Conservation (phyloP, 345 rosid genomes). For the Trapa incisa region DNA sequence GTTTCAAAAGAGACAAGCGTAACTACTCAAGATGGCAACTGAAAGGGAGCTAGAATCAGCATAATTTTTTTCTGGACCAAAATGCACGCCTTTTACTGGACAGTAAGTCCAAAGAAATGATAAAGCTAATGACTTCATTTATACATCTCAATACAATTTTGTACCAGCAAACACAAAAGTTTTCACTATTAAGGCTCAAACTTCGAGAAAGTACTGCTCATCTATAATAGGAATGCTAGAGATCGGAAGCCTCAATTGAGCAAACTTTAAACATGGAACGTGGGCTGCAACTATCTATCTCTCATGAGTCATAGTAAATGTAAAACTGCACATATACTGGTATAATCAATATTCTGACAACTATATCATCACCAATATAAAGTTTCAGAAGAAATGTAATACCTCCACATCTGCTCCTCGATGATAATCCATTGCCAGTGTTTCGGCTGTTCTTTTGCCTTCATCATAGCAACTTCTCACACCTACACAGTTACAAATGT, state of each 20-base stretch:
- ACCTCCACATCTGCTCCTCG: slow-evolving; percentile 96
- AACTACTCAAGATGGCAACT: neutral
- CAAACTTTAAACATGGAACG: neutral
- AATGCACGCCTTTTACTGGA: too few species aligned
- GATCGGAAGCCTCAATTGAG: neutral
- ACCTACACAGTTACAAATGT: slow-evolving; percentile 29
- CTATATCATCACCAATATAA: neutral
- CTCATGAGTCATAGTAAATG: neutral
- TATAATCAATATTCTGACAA: neutral
- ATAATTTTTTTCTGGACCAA: neutral
- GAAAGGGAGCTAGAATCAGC: neutral
- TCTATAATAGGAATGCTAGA: neutral
- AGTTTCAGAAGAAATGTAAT: slow-evolving; percentile 9
- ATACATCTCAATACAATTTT: neutral
- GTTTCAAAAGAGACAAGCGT: neutral
- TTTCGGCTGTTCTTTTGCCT: slow-evolving; percentile 96
- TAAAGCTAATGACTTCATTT: neutral
- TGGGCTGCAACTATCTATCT: neutral
- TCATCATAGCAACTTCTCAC: slow-evolving; percentile 98
- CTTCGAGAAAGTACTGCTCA: neutral
- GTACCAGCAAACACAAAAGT: neutral
- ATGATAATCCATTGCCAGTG: slow-evolving; percentile 92
- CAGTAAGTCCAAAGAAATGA: neutral
- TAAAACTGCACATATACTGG: neutral
- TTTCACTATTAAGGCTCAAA: neutral